phyloP scores from a whole-genome alignment of 352 stramenopile genomes.

The Thraustotheca clavata region DNA sequence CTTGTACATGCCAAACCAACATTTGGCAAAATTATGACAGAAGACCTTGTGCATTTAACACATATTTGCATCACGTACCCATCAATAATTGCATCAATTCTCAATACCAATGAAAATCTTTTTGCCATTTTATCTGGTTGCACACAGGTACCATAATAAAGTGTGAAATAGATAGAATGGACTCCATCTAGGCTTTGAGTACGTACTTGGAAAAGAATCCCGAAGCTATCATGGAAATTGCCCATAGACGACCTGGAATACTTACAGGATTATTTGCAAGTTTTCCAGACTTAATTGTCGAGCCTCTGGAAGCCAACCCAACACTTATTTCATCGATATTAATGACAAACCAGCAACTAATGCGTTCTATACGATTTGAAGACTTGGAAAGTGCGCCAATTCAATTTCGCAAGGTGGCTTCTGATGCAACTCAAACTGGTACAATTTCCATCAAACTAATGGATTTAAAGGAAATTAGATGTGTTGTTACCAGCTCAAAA shows the following conservation, averaged over 20 bases:
- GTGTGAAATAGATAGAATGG: background rate
- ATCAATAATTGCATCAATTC: background rate
- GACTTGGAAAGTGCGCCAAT: background rate
- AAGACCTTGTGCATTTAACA: constrained; percentile 3
- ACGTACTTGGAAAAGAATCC: constrained; percentile 54
- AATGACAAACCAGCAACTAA: constrained; percentile 40
- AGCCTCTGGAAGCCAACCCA: constrained; percentile 58
- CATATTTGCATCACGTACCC: constrained; percentile 2
- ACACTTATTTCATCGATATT: constrained; percentile 64
- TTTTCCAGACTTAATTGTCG: constrained; percentile 56
- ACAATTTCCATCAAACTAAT: no score
- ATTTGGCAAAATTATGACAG: constrained; percentile 10
- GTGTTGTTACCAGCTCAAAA: background rate
- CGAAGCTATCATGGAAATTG: constrained; percentile 58
- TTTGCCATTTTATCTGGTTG: constrained; percentile 1
- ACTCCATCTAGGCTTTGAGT: constrained; percentile 29
- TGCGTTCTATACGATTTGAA: constrained; percentile 22
- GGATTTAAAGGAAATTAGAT: background rate
- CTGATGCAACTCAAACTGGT: constrained; percentile 13
- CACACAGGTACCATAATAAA: background rate
- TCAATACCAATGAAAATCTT: background rate
- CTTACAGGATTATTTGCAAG: constrained; percentile 53
- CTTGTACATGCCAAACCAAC: constrained; percentile 12
- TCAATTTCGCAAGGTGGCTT: background rate
- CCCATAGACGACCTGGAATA: constrained; percentile 48